phyloP scores from a whole-genome alignment of 306 rosid genomes.

The Leucaena leucocephala region DNA sequence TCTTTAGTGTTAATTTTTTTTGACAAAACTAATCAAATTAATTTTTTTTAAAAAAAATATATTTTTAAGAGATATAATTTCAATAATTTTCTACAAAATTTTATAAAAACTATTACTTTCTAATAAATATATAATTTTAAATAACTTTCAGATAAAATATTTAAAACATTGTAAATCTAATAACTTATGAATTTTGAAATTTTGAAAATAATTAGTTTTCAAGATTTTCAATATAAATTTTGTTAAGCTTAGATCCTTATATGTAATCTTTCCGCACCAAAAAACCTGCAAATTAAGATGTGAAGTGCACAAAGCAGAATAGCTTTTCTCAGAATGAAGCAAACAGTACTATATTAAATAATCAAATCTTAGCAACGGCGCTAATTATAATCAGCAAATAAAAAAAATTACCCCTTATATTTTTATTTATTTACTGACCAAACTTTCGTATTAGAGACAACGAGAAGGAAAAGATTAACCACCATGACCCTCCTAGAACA shows the following conservation, averaged over 20 bases:
- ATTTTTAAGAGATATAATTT: no score
- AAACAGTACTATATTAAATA: slow-evolving; percentile 18
- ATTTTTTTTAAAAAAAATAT: no score
- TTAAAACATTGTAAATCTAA: neutral
- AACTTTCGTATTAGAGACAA: neutral
- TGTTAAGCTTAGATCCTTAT: neutral
- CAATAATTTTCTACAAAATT: no score
- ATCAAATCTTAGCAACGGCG: neutral
- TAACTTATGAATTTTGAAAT: no score
- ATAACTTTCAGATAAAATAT: no score
- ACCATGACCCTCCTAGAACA: slow-evolving; percentile 20
- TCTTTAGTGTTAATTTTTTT: no score
- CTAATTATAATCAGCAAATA: slow-evolving; percentile 23
- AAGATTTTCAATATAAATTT: no score
- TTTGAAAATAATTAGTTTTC: neutral
- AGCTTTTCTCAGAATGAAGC: neutral
- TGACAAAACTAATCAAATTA: no score
- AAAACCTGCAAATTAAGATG: neutral
- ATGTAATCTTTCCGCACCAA: neutral
- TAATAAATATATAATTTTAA: no score
- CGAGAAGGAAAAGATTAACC: neutral
- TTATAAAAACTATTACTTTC: no score
- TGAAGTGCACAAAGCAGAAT: neutral
- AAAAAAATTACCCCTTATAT: slow-evolving; percentile 14
- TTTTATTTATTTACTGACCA: neutral